Evolutionary conservation across 2,329 filamentous ascomycete species (phyloP).

Genomic region (Epichloe aotearoae): DNA sequence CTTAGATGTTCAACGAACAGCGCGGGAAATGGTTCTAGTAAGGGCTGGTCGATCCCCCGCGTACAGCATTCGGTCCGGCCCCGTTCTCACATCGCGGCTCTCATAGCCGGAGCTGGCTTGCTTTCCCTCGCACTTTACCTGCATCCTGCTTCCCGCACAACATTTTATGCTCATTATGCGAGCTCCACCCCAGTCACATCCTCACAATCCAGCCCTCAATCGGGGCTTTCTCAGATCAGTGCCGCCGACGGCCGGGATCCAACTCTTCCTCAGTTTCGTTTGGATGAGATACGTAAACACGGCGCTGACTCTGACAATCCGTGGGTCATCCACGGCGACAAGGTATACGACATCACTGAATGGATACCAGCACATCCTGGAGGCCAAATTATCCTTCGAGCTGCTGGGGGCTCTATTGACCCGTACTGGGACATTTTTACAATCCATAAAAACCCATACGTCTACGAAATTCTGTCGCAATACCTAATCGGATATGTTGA

Average conservation of each 20-base stretch:
- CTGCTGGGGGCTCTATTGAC: constrained; percentile 51
- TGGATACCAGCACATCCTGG: constrained; percentile 54
- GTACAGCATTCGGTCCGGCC: constrained; percentile 4
- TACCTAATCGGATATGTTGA: constrained; percentile 52
- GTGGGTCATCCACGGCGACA: constrained; percentile 51
- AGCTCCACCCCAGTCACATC: not conserved
- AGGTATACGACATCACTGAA: constrained; percentile 59
- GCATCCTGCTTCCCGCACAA: not conserved
- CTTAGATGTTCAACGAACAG: constrained; percentile 1
- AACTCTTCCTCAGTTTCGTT: constrained; percentile 32
- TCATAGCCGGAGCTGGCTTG: constrained; percentile 4
- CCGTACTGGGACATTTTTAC: constrained; percentile 59
- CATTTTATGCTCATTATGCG: constrained; percentile 6
- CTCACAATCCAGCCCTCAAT: not conserved
- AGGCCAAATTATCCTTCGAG: constrained; percentile 53
- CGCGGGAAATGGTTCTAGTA: not conserved
- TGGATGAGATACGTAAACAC: constrained; percentile 39
- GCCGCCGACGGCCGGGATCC: constrained; percentile 22
- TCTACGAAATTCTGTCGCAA: constrained; percentile 50
- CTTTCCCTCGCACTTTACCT: constrained; percentile 3
- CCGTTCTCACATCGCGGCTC: constrained; percentile 5
- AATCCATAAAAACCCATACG: constrained; percentile 53
- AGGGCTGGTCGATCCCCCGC: not conserved
- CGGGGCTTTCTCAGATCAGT: not conserved
- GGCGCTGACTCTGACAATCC: constrained; percentile 38